A percentile compares a stretch with the other conserved stretches of the same genome.
Evolutionary conservation across 768 basidiomycete species (phyloP).

Genomic region (Kwoniella dendrophila): DNA sequence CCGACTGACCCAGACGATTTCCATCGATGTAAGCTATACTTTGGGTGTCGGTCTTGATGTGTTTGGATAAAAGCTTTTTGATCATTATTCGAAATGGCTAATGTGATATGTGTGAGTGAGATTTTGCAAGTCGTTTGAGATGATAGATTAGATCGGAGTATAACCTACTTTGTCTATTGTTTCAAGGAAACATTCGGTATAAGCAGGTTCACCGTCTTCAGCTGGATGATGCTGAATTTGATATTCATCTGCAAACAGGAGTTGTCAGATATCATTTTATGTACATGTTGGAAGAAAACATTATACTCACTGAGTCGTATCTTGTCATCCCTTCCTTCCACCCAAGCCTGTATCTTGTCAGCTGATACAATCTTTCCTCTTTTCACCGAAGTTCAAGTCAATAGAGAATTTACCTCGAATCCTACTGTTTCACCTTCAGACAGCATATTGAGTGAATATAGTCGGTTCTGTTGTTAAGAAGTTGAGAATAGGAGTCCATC

Average conservation of each 20-base stretch:
- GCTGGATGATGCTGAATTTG: conserved; percentile 7
- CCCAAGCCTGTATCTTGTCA: conserved; percentile 13
- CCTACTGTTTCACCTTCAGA: background rate
- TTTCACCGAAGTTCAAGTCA: background rate
- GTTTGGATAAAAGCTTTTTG: too few species aligned
- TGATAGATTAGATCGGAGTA: background rate
- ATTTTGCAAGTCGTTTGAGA: background rate
- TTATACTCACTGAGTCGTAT: background rate
- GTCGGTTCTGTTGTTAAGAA: background rate
- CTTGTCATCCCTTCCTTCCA: conserved; percentile 2
- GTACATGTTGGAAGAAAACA: background rate
- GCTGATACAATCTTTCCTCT: background rate
- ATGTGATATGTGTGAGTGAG: background rate
- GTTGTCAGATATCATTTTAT: background rate
- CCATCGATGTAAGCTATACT: background rate
- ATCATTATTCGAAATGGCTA: background rate
- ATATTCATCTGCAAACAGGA: conserved; percentile 13
- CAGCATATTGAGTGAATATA: background rate
- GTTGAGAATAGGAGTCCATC: too few species aligned
- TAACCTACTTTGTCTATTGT: conserved; percentile 15
- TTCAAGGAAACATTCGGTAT: conserved; percentile 17
- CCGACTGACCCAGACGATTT: background rate
- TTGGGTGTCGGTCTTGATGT: background rate
- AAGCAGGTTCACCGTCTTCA: background rate
- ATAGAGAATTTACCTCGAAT: background rate